Conservation (phyloP, 306 rosid species). For the Fragaria iinumae region DNA sequence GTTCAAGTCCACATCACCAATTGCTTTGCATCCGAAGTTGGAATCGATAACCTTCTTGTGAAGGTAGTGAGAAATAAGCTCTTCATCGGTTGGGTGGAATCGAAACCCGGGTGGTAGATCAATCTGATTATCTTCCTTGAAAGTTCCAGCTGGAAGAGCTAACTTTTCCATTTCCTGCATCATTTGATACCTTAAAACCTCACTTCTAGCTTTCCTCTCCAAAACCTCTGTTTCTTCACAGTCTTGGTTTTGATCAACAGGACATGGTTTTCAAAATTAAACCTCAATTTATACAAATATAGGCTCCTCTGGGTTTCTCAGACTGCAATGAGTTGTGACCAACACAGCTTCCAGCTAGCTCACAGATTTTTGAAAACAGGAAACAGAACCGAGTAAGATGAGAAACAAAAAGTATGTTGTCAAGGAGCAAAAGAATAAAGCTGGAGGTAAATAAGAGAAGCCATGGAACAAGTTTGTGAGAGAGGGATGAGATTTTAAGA, state of each 20-base stretch:
- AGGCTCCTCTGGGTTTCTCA: background rate
- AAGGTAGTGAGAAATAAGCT: conserved; percentile 82
- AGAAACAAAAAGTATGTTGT: conserved; percentile 9
- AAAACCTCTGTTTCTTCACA: background rate
- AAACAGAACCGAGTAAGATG: conserved; percentile 33
- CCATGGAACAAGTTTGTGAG: conserved; percentile 29
- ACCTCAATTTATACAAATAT: background rate
- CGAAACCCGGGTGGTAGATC: conserved; percentile 90
- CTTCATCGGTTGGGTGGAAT: conserved; percentile 95
- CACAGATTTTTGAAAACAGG: background rate
- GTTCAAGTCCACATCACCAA: conserved; percentile 95
- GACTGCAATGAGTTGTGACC: conserved; percentile 12
- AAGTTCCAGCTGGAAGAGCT: conserved; percentile 11
- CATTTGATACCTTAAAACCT: conserved; percentile 5
- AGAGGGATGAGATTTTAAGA: conserved; percentile 30
- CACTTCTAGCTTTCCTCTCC: background rate
- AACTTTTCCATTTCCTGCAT: conserved; percentile 46
- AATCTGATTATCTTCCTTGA: conserved; percentile 50
- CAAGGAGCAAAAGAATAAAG: conserved; percentile 27
- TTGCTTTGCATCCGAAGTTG: conserved; percentile 62
- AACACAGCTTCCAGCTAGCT: conserved; percentile 21
- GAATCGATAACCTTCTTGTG: conserved; percentile 59
- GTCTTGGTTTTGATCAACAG: background rate
- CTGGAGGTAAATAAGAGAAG: conserved; percentile 27
- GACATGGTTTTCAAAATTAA: background rate